Evolutionary conservation across 2,329 filamentous ascomycete species (phyloP), one percentile per base, ranked within the genome.

Genomic region (Pseudogymnoascus sp.): DNA sequence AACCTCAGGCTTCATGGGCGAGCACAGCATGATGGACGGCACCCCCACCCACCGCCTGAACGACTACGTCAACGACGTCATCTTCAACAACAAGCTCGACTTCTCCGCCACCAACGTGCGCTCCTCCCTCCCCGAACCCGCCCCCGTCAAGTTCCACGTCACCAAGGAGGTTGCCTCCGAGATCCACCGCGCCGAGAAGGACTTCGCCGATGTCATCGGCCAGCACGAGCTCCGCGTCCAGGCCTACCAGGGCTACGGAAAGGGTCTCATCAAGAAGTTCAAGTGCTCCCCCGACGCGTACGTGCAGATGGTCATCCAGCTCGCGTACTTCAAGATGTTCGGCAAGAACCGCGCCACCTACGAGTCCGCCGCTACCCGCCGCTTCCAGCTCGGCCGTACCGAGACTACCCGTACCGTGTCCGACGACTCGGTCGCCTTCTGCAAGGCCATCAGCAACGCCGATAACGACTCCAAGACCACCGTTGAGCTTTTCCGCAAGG

Each of bases 21-120:
- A 99, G 79, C 95, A 99, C 82, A 96, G 90, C 71, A 97, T 99
- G 95, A 99, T 99, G 96, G 95, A 99, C 74, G 95, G 96, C 68
- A 99, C 95, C 6, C 93, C 96, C 1, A 99, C 96, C 2, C 95
- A 97, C 78, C 89, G 96, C 50, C 83, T 99, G 14, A 99, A 97
- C 76, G 95, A 99, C 82, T 95, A 92, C 73, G 84, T 96, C 74
- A 96, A 93, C 79, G 86, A 90, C 74, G 84, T 90, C 72, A 97
- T 97, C 76, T 93, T 96, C 78, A 88, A 88, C 79, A 93, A 96
- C 79, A 96, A 95, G 75, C 86, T 99, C 64, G 92, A 97, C 76
- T 90, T 97, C 73, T 89, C 88, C 65, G 84, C 92, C 74, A 83
- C 91, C 6, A 79, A 80, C 38, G 77, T 96, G 65, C 91, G 95